Evolutionary conservation across 1,284 basidiomycete species (phyloP).

Genomic region (Sporisorium iseilematis-ciliati): DNA sequence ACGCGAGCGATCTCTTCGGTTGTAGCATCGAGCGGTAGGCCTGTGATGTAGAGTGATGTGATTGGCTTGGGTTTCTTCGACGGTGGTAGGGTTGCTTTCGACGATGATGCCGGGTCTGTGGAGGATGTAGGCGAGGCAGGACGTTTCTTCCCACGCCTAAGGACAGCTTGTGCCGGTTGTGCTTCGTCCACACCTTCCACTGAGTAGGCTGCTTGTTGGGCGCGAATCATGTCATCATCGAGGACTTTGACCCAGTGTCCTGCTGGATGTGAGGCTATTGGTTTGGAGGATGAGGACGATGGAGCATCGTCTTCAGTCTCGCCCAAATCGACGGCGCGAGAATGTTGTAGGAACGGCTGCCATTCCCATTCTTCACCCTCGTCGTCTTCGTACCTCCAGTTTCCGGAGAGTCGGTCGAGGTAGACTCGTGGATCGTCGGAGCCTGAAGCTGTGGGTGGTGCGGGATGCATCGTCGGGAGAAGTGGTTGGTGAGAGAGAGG

Average conservation of each 20-base stretch:
- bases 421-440: conserved; percentile 71
- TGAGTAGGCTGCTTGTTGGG: conserved; percentile 43
- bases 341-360: conserved; percentile 71
- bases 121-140: conserved; percentile 11
- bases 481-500: background rate
- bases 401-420: conserved; percentile 80
- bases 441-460: conserved; percentile 26
- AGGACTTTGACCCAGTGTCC: conserved; percentile 82
- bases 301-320: conserved; percentile 31
- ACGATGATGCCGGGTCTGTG: background rate
- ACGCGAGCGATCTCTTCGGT: conserved; percentile 80
- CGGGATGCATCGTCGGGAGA: conserved; percentile 27
- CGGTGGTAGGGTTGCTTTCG: conserved; percentile 16
- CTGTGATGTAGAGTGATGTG: conserved; percentile 91
- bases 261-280: conserved; percentile 77
- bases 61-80: conserved; percentile 45
- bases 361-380: conserved; percentile 87
- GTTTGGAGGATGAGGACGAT: conserved; percentile 4
- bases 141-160: conserved; percentile 41
- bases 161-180: conserved; percentile 30
- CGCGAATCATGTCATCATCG: conserved; percentile 81
- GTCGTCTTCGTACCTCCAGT: conserved; percentile 88
- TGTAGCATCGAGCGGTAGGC: conserved; percentile 83
- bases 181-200: conserved; percentile 43
- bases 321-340: conserved; percentile 17